A percentile compares a stretch with the other conserved stretches of the same genome.
Conservation (phyloP, 2,329 filamentous ascomycete species). For the Aplosporella prunicola region DNA sequence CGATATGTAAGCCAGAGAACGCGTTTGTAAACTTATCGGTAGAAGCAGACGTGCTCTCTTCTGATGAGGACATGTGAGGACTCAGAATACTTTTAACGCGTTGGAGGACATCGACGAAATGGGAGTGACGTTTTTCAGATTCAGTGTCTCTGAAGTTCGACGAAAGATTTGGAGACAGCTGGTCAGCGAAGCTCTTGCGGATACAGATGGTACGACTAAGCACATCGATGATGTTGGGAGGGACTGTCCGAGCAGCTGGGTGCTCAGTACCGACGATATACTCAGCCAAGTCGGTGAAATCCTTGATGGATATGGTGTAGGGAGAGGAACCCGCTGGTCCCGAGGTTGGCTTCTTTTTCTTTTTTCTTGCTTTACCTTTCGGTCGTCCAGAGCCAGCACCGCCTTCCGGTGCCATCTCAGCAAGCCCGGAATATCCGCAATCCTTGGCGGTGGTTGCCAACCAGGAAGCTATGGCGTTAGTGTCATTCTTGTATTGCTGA, state of each 20-base stretch:
- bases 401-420: too few species aligned
- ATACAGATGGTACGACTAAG: conserved; percentile 31
- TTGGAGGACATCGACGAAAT: conserved; percentile 29
- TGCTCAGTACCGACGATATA: conserved; percentile 23
- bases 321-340: conserved; percentile 14
- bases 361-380: conserved; percentile 23
- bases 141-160: conserved; percentile 14
- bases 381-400: neutral
- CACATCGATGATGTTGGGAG: conserved; percentile 21
- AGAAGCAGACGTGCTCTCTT: too few species aligned
- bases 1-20: conserved; percentile 28
- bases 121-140: conserved; percentile 22
- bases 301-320: conserved; percentile 29
- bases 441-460: conserved; percentile 33
- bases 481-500: conserved; percentile 35
- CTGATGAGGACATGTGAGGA: conserved; percentile 8
- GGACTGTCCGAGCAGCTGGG: conserved; percentile 20
- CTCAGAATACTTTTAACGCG: conserved; percentile 25
- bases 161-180: conserved; percentile 11
- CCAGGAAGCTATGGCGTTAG: conserved; percentile 32
- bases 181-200: conserved; percentile 20
- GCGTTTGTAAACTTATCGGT: conserved; percentile 19
- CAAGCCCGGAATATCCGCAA: conserved; percentile 22
- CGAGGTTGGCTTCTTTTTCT: conserved; percentile 13
- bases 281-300: conserved; percentile 32